Percentiles rank a stretch among this genome's conserved stretches.
Evolutionary conservation across 345 rosid genomes (phyloP).

Genomic region (Garcia nutans): DNA sequence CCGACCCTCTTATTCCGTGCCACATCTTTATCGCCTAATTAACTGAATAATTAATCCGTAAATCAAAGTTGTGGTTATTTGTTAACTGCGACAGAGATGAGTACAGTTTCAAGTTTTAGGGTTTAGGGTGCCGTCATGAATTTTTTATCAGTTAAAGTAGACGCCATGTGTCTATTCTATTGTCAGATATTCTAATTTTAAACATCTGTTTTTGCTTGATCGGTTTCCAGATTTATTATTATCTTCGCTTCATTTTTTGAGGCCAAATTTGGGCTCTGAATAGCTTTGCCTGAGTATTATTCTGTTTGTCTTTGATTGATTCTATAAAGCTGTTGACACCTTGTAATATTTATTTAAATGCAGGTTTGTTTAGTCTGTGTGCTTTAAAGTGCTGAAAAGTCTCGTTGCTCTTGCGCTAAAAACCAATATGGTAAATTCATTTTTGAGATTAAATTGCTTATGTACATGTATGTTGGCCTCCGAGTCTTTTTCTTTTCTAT

Average conservation of each 20-base stretch:
- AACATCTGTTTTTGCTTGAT: no score
- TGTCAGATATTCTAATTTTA: neutral
- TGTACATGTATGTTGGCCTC: neutral
- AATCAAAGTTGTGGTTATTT: neutral
- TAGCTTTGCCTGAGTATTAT: no score
- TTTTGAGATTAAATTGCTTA: neutral
- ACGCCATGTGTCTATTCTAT: neutral
- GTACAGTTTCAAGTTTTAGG: neutral
- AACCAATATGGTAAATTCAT: conserved; percentile 8
- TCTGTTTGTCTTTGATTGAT: no score
- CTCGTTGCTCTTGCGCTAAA: neutral
- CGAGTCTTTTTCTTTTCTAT: no score
- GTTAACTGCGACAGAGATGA: neutral
- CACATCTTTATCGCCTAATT: neutral
- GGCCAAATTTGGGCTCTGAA: no score
- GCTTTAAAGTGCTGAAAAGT: neutral
- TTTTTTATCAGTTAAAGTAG: neutral
- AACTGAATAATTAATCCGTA: neutral
- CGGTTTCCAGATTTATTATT: no score
- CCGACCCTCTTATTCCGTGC: neutral
- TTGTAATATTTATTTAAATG: neutral
- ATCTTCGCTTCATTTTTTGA: no score
- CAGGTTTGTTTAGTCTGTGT: neutral
- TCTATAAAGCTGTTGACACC: neutral
- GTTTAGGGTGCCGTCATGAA: no score